Evolutionary conservation across 106 monocot genomes (phyloP).

Genomic region (Triglochin maritima): DNA sequence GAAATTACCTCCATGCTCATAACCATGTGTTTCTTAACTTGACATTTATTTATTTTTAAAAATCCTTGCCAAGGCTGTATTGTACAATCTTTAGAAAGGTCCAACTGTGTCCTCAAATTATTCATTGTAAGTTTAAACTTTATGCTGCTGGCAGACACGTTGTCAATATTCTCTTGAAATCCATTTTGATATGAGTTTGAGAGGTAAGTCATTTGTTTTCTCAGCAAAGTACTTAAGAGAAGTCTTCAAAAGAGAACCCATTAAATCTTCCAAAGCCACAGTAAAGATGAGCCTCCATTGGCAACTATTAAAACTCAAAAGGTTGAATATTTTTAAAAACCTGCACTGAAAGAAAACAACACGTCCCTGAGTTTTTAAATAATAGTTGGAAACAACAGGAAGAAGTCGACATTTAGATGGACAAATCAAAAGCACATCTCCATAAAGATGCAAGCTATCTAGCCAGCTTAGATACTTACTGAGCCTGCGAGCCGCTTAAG

Average conservation of each 20-base stretch:
- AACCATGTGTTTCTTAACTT: no score
- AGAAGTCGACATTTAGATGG: not conserved
- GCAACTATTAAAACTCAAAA: conserved; percentile 52
- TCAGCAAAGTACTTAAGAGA: conserved; percentile 60
- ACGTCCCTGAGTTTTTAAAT: not conserved
- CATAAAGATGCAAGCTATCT: no score
- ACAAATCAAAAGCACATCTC: no score
- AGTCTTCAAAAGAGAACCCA: conserved; percentile 85
- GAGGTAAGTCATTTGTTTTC: conserved; percentile 29
- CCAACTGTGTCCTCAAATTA: conserved; percentile 73
- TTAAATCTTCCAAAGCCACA: conserved; percentile 60
- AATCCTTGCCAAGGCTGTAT: conserved; percentile 65
- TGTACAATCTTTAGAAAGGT: conserved; percentile 56
- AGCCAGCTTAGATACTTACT: no score
- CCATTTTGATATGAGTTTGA: conserved; percentile 60
- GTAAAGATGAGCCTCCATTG: conserved; percentile 71
- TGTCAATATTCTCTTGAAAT: conserved; percentile 45
- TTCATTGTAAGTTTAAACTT: conserved; percentile 43
- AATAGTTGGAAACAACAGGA: not conserved
- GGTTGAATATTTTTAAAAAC: conserved; percentile 77
- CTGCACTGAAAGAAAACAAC: conserved; percentile 23
- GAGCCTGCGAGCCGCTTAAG: no score
- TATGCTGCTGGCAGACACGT: conserved; percentile 78
- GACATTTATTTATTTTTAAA: no score
- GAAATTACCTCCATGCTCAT: no score